Evolutionary conservation across 768 basidiomycete species (phyloP).

Genomic region (Kwoniella bestiolae): DNA sequence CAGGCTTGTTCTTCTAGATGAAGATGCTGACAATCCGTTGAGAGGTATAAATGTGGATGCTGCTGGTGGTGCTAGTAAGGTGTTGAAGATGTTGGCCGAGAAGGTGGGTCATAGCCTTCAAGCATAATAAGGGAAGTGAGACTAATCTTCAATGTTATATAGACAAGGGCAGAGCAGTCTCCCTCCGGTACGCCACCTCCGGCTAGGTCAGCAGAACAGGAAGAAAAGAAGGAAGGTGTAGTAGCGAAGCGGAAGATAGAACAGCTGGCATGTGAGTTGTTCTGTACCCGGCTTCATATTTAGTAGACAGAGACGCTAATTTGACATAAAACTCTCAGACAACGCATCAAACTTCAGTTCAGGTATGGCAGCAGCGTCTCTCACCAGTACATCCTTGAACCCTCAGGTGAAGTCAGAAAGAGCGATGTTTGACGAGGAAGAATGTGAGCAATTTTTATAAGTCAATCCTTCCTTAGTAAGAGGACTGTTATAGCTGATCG

Average conservation of each 20-base stretch:
- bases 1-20: constrained; percentile 26
- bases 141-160: constrained; percentile 1
- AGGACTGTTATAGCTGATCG: no score
- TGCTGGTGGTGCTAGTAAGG: constrained; percentile 57
- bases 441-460: constrained; percentile 63
- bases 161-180: constrained; percentile 40
- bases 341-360: constrained; percentile 62
- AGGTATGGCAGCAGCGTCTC: constrained; percentile 85
- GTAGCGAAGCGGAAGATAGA: constrained; percentile 47
- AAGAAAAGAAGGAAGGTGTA: constrained; percentile 45
- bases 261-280: constrained; percentile 45
- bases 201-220: constrained; percentile 1
- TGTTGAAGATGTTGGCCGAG: constrained; percentile 57
- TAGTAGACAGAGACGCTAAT: no score
- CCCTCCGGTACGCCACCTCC: constrained; percentile 17
- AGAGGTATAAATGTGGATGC: constrained; percentile 60
- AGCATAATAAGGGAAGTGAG: no score
- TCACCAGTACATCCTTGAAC: constrained; percentile 90
- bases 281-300: no score
- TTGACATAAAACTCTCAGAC: no score
- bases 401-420: constrained; percentile 73
- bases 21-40: constrained; percentile 52
- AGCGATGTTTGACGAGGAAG: constrained; percentile 98
- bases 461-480: neutral
- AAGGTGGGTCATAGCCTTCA: constrained; percentile 51